Conservation (phyloP, 2,329 filamentous ascomycete species). For the Cercospora sojina region DNA sequence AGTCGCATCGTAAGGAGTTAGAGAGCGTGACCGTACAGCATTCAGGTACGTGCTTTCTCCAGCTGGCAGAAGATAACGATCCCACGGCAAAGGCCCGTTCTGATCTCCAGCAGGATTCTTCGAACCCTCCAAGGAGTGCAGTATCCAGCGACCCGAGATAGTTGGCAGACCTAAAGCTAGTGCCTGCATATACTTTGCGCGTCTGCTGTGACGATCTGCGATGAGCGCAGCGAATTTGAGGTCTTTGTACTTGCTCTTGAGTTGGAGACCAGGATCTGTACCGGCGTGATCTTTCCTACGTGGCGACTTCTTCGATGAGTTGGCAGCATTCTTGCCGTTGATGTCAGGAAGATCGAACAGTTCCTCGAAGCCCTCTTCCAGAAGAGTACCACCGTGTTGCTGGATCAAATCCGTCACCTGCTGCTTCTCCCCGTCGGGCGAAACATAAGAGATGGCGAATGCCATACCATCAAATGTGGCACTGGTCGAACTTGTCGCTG, state of each 20-base stretch:
- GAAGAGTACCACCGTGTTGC: slow-evolving; percentile 68
- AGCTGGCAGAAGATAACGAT: slow-evolving; percentile 78
- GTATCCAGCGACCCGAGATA: slow-evolving; percentile 77
- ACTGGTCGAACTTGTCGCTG: neutral
- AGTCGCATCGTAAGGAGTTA: slow-evolving; percentile 61
- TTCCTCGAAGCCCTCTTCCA: slow-evolving; percentile 75
- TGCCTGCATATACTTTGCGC: slow-evolving; percentile 91
- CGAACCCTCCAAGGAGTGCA: slow-evolving; percentile 59
- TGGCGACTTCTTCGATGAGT: slow-evolving; percentile 29
- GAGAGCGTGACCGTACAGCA: slow-evolving; percentile 70
- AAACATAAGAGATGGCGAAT: slow-evolving; percentile 76
- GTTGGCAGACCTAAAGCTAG: slow-evolving; percentile 87
- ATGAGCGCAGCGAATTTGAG: slow-evolving; percentile 82
- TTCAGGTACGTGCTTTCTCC: slow-evolving; percentile 76
- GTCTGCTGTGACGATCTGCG: slow-evolving; percentile 79
- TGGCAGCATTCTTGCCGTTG: slow-evolving; percentile 25
- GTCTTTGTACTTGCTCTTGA: slow-evolving; percentile 53
- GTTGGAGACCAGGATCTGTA: slow-evolving; percentile 31
- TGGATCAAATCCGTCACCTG: slow-evolving; percentile 62
- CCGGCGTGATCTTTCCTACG: slow-evolving; percentile 3
- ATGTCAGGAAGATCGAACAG: slow-evolving; percentile 62
- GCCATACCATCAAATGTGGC: slow-evolving; percentile 74
- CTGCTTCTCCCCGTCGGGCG: slow-evolving; percentile 58
- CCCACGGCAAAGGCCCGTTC: slow-evolving; percentile 68
- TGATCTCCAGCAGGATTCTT: slow-evolving; percentile 21